A percentile compares a stretch with the other conserved stretches of the same genome.
Evolutionary conservation across 176 grass and related monocot genomes (phyloP).

Genomic region (Carex scoparia): DNA sequence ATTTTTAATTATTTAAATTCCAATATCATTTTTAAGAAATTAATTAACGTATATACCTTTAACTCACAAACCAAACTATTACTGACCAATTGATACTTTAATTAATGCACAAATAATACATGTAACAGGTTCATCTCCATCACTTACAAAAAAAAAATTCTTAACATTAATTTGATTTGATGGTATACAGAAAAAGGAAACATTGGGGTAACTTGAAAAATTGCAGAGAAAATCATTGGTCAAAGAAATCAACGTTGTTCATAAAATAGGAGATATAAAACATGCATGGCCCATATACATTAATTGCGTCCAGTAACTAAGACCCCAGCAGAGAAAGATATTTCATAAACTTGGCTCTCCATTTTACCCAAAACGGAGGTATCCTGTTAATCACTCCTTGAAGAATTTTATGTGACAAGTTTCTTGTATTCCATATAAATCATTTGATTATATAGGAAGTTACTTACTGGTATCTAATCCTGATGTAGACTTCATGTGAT

Average conservation of each 20-base stretch:
- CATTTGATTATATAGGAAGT: not conserved
- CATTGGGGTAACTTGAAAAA: not conserved
- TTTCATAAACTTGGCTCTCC: not conserved
- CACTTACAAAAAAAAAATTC: no score
- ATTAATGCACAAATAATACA: not conserved
- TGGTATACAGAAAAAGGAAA: not conserved
- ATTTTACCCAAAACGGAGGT: not conserved
- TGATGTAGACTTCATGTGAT: no score
- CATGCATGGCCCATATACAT: not conserved
- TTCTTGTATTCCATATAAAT: not conserved
- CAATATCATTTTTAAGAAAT: not conserved
- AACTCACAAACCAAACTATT: not conserved
- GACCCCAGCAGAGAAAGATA: not conserved
- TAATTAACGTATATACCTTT: not conserved
- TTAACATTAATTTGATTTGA: no score
- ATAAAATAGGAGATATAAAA: not conserved
- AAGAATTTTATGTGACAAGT: not conserved
- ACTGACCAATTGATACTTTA: not conserved
- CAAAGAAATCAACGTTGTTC: not conserved
- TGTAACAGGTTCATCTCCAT: not conserved
- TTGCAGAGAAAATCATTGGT: not conserved
- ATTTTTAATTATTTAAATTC: no score
- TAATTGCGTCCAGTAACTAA: not conserved
- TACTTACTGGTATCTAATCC: no score
- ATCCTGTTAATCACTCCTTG: not conserved